Conservation (phyloP, 768 basidiomycete genomes). For the Hemileccinum impolitum region DNA sequence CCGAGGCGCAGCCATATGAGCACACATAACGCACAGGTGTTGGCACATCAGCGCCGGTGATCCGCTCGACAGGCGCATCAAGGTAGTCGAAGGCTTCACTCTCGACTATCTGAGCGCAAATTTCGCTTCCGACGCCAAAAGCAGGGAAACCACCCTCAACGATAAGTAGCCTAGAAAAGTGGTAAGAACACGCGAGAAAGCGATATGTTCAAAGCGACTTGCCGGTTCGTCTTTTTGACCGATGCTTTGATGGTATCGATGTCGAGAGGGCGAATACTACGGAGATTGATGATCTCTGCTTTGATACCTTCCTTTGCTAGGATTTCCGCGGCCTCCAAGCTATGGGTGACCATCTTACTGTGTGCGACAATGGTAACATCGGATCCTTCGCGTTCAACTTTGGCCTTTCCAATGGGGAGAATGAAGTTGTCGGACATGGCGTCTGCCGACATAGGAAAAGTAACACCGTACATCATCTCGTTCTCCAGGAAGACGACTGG, state of each 20-base stretch:
- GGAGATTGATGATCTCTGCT: slow-evolving; percentile 96
- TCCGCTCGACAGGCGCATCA: slow-evolving; percentile 95
- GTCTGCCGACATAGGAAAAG: slow-evolving; percentile 94
- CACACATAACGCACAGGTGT: slow-evolving; percentile 69
- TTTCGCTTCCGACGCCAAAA: slow-evolving; percentile 98
- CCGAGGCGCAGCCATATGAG: slow-evolving; percentile 4
- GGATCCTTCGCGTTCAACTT: slow-evolving; percentile 88
- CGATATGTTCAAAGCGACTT: slow-evolving; percentile 19
- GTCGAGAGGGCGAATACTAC: slow-evolving; percentile 94
- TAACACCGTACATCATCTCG: slow-evolving; percentile 97
- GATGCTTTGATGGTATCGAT: slow-evolving; percentile 96
- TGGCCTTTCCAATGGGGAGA: slow-evolving; percentile 95
- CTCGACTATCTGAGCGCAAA: slow-evolving; percentile 96
- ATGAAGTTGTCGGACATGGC: slow-evolving; percentile 95
- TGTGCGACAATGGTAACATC: slow-evolving; percentile 97
- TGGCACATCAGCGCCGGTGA: slow-evolving; percentile 96
- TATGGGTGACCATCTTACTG: slow-evolving; percentile 96
- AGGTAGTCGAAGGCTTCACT: slow-evolving; percentile 98
- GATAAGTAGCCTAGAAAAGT: slow-evolving; percentile 65
- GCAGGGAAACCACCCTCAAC: slow-evolving; percentile 99
- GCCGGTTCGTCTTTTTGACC: slow-evolving; percentile 99
- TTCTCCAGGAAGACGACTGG: slow-evolving; percentile 99
- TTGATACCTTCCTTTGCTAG: slow-evolving; percentile 96
- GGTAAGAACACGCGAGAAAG: slow-evolving; percentile 1
- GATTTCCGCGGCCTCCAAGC: slow-evolving; percentile 88